phyloP scores from a whole-genome alignment of 495 filamentous ascomycete species.

The Tuber melanosporum region DNA sequence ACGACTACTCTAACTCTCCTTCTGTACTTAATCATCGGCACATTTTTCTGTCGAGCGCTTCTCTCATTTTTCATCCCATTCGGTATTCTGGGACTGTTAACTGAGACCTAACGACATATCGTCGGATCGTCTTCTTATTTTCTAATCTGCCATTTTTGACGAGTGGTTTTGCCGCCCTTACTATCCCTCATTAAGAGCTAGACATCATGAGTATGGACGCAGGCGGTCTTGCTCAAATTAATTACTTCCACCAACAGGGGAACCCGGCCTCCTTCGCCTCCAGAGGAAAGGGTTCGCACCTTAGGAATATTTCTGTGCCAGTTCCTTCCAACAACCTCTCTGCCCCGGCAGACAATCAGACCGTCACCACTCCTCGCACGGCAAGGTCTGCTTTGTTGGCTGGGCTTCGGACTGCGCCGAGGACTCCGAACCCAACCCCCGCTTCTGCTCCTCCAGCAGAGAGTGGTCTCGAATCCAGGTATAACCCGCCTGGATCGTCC shows the following conservation, averaged over 20 bases:
- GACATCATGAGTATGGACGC: slow-evolving; percentile 74
- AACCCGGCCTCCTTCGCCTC: slow-evolving; percentile 53
- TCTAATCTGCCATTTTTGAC: slow-evolving; percentile 27
- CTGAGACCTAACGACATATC: slow-evolving; percentile 7
- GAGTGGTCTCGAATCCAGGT: slow-evolving; percentile 33
- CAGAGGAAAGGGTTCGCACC: slow-evolving; percentile 61
- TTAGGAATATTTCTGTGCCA: slow-evolving; percentile 44
- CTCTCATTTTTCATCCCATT: slow-evolving; percentile 7
- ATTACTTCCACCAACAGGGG: slow-evolving; percentile 56
- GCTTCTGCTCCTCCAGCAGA: slow-evolving; percentile 44
- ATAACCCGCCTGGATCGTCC: slow-evolving; percentile 26
- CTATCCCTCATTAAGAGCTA: slow-evolving; percentile 43
- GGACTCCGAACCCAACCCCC: slow-evolving; percentile 58
- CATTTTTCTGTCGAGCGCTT: slow-evolving; percentile 16
- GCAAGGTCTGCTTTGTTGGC: slow-evolving; percentile 92
- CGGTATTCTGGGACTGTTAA: slow-evolving; percentile 12
- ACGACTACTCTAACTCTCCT: slow-evolving; percentile 16
- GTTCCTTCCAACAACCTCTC: slow-evolving; percentile 29
- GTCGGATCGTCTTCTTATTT: slow-evolving; percentile 25
- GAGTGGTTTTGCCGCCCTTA: slow-evolving; percentile 41
- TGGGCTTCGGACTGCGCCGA: slow-evolving; percentile 85
- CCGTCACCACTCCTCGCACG: slow-evolving; percentile 69
- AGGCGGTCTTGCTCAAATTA: slow-evolving; percentile 99
- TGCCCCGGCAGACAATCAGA: slow-evolving; percentile 34
- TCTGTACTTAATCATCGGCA: slow-evolving; percentile 25